A percentile compares a stretch with the other conserved stretches of the same genome.
phyloP scores from a whole-genome alignment of 352 stramenopile species.

The Phytophthora rubi region DNA sequence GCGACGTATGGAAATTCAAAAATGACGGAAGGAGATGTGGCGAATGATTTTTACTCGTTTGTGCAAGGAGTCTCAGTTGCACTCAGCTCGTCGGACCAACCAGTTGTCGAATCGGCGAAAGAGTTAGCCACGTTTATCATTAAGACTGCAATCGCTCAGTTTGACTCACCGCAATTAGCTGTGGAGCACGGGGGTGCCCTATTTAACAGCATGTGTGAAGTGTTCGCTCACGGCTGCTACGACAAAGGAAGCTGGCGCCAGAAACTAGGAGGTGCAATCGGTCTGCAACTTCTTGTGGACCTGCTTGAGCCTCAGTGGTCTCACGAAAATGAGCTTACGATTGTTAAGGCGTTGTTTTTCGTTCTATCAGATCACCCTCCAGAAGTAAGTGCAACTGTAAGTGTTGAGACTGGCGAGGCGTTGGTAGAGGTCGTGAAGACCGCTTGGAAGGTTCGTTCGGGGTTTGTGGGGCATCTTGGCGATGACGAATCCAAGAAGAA shows the following conservation, averaged over 20 bases:
- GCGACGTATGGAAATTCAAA: constrained; percentile 73
- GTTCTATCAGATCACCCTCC: constrained; percentile 86
- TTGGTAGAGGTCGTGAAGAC: constrained; percentile 67
- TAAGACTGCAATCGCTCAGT: constrained; percentile 48
- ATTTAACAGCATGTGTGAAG: constrained; percentile 80
- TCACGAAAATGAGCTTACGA: constrained; percentile 87
- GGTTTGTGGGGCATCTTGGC: constrained; percentile 44
- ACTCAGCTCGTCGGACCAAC: constrained; percentile 66
- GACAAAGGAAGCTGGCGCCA: constrained; percentile 86
- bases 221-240: constrained; percentile 87
- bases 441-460: constrained; percentile 52
- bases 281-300: constrained; percentile 73
- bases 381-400: constrained; percentile 85
- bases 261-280: constrained; percentile 82
- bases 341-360: constrained; percentile 88
- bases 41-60: constrained; percentile 73
- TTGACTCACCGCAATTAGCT: constrained; percentile 43
- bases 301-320: constrained; percentile 75
- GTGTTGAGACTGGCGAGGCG: constrained; percentile 67
- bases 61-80: constrained; percentile 66
- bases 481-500: constrained; percentile 52
- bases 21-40: constrained; percentile 56
- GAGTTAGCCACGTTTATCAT: constrained; percentile 59
- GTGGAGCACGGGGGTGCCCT: constrained; percentile 69
- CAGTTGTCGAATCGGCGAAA: constrained; percentile 66